These are phyloP conservation scores for Conoideocrella luteorostrata DNA, from an alignment of 2,329 filamentous ascomycete species.

Conservation along the genomic window DNA sequence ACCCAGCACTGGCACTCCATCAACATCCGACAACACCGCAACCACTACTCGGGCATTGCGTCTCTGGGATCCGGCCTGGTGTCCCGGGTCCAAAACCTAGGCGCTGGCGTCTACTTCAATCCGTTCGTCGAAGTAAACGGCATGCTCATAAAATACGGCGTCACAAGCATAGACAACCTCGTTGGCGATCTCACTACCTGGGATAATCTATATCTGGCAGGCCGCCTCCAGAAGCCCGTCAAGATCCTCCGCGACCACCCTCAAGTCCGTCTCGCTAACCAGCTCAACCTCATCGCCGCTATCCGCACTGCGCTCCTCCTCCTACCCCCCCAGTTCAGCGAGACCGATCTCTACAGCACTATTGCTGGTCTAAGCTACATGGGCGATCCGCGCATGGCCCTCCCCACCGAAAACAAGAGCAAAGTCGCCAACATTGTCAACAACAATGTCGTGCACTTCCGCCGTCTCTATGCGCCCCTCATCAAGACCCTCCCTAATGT, in stretches of 20 bases:
- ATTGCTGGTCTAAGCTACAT: slow-evolving; percentile 92
- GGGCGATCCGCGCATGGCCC: slow-evolving; percentile 90
- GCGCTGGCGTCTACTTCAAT: slow-evolving; percentile 96
- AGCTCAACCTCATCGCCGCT: slow-evolving; percentile 90
- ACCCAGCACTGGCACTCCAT: slow-evolving; percentile 96
- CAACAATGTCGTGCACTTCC: slow-evolving; percentile 86
- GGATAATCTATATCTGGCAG: slow-evolving; percentile 94
- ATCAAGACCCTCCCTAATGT: slow-evolving; percentile 89
- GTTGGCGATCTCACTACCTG: slow-evolving; percentile 81
- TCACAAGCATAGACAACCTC: slow-evolving; percentile 88
- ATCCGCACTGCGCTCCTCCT: slow-evolving; percentile 84
- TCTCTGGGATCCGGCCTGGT: slow-evolving; percentile 80
- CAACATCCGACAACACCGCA: slow-evolving; percentile 79
- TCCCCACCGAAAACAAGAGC: slow-evolving; percentile 82
- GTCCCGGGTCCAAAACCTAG: slow-evolving; percentile 81
- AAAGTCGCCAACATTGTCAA: slow-evolving; percentile 94
- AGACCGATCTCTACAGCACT: slow-evolving; percentile 80
- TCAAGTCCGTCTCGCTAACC: slow-evolving; percentile 85
- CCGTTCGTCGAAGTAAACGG: slow-evolving; percentile 92
- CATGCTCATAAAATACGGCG: slow-evolving; percentile 94
- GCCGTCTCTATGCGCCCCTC: slow-evolving; percentile 81
- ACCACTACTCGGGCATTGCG: slow-evolving; percentile 86
- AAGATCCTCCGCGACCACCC: slow-evolving; percentile 96
- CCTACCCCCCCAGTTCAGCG: slow-evolving; percentile 76
- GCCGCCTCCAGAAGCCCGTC: slow-evolving; percentile 91